Conservation (phyloP, 2,329 filamentous ascomycete genomes). For the Lasiodiplodia gonubiensis region DNA sequence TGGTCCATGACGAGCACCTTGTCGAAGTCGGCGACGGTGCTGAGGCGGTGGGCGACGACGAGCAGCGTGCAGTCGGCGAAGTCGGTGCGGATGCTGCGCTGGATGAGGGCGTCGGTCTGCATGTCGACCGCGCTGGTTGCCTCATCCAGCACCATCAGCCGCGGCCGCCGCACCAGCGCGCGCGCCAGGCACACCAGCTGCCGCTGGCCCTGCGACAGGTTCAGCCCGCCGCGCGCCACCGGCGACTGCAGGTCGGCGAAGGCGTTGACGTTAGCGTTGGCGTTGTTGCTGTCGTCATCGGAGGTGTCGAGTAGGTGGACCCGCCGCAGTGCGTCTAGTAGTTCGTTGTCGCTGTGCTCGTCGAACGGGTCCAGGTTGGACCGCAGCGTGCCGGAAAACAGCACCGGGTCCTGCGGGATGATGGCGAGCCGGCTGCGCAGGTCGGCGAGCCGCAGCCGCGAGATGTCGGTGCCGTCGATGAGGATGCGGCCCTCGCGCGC, state of each 20-base stretch:
- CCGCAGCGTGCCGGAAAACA: conserved; percentile 52
- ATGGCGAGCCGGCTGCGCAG: conserved; percentile 58
- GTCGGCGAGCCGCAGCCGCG: conserved; percentile 47
- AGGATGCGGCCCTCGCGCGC: conserved; percentile 45
- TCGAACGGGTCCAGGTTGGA: conserved; percentile 46
- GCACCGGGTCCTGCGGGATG: conserved; percentile 61
- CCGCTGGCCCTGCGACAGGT: conserved; percentile 92
- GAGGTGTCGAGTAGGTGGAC: conserved; percentile 43
- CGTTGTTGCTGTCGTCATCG: too few relatives aligned
- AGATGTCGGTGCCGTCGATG: conserved; percentile 52
- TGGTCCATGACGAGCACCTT: conserved; percentile 58
- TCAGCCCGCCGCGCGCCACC: conserved; percentile 86
- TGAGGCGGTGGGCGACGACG: conserved; percentile 62
- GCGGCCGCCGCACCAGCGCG: conserved; percentile 82
- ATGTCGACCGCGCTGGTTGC: conserved; percentile 77
- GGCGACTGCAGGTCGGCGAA: conserved; percentile 34
- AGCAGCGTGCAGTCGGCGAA: conserved; percentile 65
- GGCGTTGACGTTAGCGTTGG: conserved; percentile 49
- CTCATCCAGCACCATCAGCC: conserved; percentile 96
- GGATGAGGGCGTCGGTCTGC: conserved; percentile 63
- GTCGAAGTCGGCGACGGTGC: conserved; percentile 62
- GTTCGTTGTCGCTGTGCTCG: conserved; percentile 29
- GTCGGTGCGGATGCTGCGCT: conserved; percentile 59
- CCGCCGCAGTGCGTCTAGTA: conserved; percentile 30
- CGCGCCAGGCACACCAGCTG: conserved; percentile 94